phyloP scores from a whole-genome alignment of 371 early-diverging fungal species.

The Mucor mucedo region DNA sequence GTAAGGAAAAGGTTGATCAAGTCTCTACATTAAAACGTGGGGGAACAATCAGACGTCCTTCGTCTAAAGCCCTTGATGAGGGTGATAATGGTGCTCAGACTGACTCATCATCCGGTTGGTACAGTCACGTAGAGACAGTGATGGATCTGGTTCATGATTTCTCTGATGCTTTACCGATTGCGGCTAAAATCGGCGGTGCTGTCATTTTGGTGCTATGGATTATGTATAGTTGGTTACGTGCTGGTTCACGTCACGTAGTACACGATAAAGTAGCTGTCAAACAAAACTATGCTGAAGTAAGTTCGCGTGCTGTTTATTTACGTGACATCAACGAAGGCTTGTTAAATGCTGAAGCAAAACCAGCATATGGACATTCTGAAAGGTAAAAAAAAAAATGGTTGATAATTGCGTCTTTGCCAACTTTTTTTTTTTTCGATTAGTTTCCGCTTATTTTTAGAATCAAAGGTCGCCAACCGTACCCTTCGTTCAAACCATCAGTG shows the following conservation, averaged over 20 bases:
- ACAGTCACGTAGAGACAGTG: constrained; percentile 10
- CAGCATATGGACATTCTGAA: constrained; percentile 34
- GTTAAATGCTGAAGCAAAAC: constrained; percentile 25
- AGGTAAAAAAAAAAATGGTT: constrained; percentile 23
- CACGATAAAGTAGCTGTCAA: background rate
- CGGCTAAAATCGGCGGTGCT: constrained; percentile 17
- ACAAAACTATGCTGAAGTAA: constrained; percentile 1
- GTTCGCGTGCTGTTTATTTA: constrained; percentile 56
- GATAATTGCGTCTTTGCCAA: too few species aligned
- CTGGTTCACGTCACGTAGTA: constrained; percentile 20
- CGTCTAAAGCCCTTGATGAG: constrained; percentile 2
- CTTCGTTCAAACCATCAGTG: constrained; percentile 29
- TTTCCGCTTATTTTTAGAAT: constrained; percentile 30
- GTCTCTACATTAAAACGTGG: constrained; percentile 13
- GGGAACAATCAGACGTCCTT: constrained; percentile 22
- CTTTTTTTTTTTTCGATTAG: constrained; percentile 12
- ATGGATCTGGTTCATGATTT: constrained; percentile 21
- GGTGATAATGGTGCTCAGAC: background rate
- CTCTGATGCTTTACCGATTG: constrained; percentile 28
- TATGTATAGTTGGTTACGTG: constrained; percentile 23
- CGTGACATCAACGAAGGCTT: constrained; percentile 58
- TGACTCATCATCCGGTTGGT: constrained; percentile 20
- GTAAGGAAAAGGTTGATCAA: constrained; percentile 14
- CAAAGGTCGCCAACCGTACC: constrained; percentile 17
- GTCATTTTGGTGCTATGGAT: constrained; percentile 24